These are phyloP conservation scores for Aspergillus bertholletiae DNA, from an alignment of 495 filamentous ascomycete genomes.

Conservation along the genomic window DNA sequence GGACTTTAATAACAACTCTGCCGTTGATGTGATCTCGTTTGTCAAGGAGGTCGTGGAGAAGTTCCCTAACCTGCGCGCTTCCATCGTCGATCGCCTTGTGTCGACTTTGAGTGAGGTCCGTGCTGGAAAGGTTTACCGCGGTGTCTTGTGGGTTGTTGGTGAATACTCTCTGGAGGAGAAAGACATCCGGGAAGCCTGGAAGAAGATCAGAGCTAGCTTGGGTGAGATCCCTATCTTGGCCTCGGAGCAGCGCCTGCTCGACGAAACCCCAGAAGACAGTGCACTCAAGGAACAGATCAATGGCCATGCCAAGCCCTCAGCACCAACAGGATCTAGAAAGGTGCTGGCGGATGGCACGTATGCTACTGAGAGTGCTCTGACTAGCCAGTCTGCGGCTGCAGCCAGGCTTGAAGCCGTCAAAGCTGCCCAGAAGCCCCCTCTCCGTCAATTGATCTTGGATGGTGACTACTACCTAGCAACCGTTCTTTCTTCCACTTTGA, in stretches of 20 bases:
- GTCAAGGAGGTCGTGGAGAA: constrained; percentile 99
- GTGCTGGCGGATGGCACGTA: constrained; percentile 97
- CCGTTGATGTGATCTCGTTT: constrained; percentile 96
- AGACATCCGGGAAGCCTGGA: constrained; percentile 97
- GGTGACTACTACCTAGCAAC: constrained; percentile 97
- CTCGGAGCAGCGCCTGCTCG: constrained; percentile 87
- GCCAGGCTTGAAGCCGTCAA: constrained; percentile 96
- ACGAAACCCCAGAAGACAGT: constrained; percentile 69
- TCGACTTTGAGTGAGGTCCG: constrained; percentile 90
- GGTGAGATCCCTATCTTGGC: constrained; percentile 97
- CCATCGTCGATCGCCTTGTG: constrained; percentile 85
- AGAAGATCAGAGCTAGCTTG: constrained; percentile 86
- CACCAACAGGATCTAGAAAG: constrained; percentile 80
- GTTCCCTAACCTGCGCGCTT: constrained; percentile 82
- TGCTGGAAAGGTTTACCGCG: constrained; percentile 95
- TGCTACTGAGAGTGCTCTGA: constrained; percentile 93
- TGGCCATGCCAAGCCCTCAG: constrained; percentile 70
- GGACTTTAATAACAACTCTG: constrained; percentile 95
- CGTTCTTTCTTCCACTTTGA: constrained; percentile 89
- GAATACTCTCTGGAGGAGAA: constrained; percentile 93
- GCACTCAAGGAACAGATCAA: constrained; percentile 72
- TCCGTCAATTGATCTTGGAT: constrained; percentile 92
- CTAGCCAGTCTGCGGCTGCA: constrained; percentile 81
- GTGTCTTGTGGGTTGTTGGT: constrained; percentile 95
- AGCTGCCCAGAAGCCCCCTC: constrained; percentile 91